phyloP scores from a whole-genome alignment of 306 rosid genomes.

The Dryas alaskensis region DNA sequence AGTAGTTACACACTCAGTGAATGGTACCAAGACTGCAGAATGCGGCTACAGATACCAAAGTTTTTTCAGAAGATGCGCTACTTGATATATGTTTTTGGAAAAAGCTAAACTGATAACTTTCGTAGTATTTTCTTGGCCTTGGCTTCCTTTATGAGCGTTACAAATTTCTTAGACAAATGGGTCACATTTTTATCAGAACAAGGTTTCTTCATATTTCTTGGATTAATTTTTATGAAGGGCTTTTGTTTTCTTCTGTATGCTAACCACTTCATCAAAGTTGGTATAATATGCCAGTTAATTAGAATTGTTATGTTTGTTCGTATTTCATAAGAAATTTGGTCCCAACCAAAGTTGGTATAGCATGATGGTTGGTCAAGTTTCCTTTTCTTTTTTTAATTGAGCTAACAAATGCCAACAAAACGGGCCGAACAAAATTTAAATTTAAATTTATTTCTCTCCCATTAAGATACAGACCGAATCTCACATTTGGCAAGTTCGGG shows the following conservation, averaged over 20 bases:
- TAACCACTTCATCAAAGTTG: too few species aligned
- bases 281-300: too few species aligned
- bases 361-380: too few species aligned
- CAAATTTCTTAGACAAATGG: not conserved
- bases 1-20: not conserved
- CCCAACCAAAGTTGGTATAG: conserved; percentile 5
- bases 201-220: not conserved
- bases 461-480: too few species aligned
- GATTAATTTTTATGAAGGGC: not conserved
- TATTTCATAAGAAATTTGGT: not conserved
- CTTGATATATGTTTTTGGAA: not conserved
- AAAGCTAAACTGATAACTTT: not conserved
- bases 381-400: too few species aligned
- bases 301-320: not conserved
- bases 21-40: not conserved
- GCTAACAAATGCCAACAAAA: too few species aligned
- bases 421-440: too few species aligned
- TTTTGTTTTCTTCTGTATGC: not conserved
- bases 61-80: not conserved
- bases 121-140: not conserved
- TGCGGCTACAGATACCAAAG: not conserved
- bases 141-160: not conserved
- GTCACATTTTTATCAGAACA: not conserved
- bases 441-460: too few species aligned
- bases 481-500: too few species aligned